phyloP scores from a whole-genome alignment of 164 flowering plant species.

The Protea cynaroides region DNA sequence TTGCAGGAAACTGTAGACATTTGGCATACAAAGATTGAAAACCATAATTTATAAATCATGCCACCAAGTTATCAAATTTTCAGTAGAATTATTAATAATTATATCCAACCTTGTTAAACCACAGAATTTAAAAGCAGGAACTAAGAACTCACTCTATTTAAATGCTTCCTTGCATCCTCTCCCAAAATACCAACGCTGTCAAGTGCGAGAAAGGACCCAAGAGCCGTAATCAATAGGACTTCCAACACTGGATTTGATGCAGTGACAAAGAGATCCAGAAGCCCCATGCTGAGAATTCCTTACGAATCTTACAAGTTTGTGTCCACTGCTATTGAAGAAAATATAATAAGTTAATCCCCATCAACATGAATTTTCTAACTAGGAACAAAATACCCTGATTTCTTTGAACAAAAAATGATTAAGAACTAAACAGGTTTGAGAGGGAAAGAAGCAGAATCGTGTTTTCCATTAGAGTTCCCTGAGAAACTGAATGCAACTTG shows the following conservation, averaged over 20 bases:
- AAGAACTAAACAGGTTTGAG: too few species aligned
- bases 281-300: slow-evolving; percentile 22
- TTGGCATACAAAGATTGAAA: too few species aligned
- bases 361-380: too few species aligned
- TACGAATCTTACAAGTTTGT: background rate
- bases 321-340: background rate
- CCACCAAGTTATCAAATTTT: too few species aligned
- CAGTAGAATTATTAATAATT: background rate
- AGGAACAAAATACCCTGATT: too few species aligned
- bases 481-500: background rate
- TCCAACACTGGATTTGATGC: slow-evolving; percentile 44
- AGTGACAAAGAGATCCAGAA: slow-evolving; percentile 34
- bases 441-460: too few species aligned
- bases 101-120: background rate
- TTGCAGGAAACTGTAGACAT: too few species aligned
- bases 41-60: too few species aligned
- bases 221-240: slow-evolving; percentile 43
- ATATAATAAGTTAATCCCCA: too few species aligned
- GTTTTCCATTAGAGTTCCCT: background rate
- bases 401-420: background rate
- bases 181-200: slow-evolving; percentile 34
- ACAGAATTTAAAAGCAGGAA: background rate
- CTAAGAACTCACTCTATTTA: slow-evolving; percentile 37
- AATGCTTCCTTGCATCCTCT: slow-evolving; percentile 40
- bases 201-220: slow-evolving; percentile 44